These are phyloP conservation scores for Chrysanthemum lavandulifolium DNA, from an alignment of 129 eudicot genomes.

Conservation along the genomic window DNA sequence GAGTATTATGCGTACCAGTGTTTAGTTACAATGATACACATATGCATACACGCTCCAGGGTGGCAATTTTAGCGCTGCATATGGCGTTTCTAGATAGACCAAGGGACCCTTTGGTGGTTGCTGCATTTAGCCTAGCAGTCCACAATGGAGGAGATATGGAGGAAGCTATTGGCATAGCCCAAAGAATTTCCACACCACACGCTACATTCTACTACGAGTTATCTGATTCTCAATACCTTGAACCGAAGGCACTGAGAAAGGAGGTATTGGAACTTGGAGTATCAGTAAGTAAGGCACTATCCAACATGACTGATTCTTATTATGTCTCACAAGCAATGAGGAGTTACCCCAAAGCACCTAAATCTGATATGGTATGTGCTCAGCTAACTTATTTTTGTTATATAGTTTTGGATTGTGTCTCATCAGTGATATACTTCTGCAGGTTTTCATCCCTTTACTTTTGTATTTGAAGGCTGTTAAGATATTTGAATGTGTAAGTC, in stretches of 20 bases:
- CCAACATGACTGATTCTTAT: conserved; percentile 59
- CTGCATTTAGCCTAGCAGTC: conserved; percentile 76
- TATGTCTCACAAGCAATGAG: conserved; percentile 73
- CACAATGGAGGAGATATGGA: conserved; percentile 79
- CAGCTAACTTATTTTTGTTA: not conserved
- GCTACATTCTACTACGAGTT: conserved; percentile 51
- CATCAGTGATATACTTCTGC: conserved; percentile 27
- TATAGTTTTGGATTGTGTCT: not conserved
- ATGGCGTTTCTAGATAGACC: conserved; percentile 61
- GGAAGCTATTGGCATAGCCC: conserved; percentile 71
- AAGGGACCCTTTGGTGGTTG: conserved; percentile 69
- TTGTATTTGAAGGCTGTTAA: conserved; percentile 54
- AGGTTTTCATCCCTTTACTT: conserved; percentile 66
- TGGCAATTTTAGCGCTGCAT: conserved; percentile 77
- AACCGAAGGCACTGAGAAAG: conserved; percentile 29
- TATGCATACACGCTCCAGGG: conserved; percentile 49
- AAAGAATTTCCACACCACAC: conserved; percentile 42
- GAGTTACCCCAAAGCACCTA: conserved; percentile 67
- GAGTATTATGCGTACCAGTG: not conserved
- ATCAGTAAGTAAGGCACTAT: conserved; percentile 51
- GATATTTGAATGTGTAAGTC: conserved; percentile 70
- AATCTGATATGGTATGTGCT: conserved; percentile 63
- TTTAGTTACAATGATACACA: not conserved
- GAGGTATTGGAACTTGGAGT: conserved; percentile 58
- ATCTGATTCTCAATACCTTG: conserved; percentile 46